Percentiles rank a stretch among this genome's conserved stretches.
Evolutionary conservation across 345 rosid genomes (phyloP).

Genomic region (Moringa oleifera): DNA sequence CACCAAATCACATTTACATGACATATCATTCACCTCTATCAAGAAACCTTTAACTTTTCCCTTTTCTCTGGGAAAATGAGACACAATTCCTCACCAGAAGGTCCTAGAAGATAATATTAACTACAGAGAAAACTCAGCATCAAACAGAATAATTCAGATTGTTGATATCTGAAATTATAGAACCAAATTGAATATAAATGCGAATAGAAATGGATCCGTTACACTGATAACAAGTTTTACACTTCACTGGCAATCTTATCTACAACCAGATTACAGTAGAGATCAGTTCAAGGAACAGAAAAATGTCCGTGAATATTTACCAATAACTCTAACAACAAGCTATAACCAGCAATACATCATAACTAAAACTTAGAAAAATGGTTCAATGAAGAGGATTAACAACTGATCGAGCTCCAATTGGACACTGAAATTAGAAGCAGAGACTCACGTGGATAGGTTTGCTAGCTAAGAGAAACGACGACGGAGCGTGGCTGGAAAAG

Average conservation of each 20-base stretch:
- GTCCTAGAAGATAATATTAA: background rate
- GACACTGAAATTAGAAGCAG: background rate
- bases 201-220: background rate
- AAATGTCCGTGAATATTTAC: too few relatives aligned
- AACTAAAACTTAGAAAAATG: too few relatives aligned
- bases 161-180: background rate
- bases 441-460: constrained; percentile 28
- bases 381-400: background rate
- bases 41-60: background rate
- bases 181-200: too few relatives aligned
- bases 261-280: background rate
- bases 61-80: background rate
- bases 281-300: background rate
- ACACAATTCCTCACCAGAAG: background rate
- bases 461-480: constrained; percentile 7
- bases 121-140: background rate
- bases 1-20: background rate
- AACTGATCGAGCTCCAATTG: background rate
- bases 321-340: too few relatives aligned
- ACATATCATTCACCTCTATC: background rate
- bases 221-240: too few relatives aligned
- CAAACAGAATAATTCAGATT: too few relatives aligned
- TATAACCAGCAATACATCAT: too few relatives aligned
- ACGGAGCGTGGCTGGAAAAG: constrained; percentile 10
- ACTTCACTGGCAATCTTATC: background rate